Percentiles rank a stretch among this genome's conserved stretches.
phyloP scores from a whole-genome alignment of 305 asterid genomes.

The Fraxinus sp. region DNA sequence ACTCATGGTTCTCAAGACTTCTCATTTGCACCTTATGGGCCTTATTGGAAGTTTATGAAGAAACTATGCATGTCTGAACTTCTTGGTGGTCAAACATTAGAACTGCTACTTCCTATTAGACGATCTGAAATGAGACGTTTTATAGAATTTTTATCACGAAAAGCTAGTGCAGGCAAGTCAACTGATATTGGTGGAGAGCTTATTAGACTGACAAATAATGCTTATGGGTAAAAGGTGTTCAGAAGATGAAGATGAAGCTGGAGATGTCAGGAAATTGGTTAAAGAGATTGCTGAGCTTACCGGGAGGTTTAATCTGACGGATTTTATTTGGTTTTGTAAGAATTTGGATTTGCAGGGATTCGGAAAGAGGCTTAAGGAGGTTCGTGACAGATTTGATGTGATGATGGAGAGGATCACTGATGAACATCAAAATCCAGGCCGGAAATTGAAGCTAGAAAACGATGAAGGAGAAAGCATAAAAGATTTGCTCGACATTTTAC shows the following conservation, averaged over 20 bases:
- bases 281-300: conserved; percentile 49
- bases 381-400: conserved; percentile 47
- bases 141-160: conserved; percentile 21
- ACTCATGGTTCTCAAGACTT: conserved; percentile 74
- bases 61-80: conserved; percentile 73
- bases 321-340: conserved; percentile 64
- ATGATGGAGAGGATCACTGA: conserved; percentile 60
- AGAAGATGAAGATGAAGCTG: conserved; percentile 36
- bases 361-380: conserved; percentile 39
- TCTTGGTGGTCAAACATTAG: conserved; percentile 58
- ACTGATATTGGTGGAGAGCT: conserved; percentile 63
- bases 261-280: conserved; percentile 47
- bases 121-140: conserved; percentile 37
- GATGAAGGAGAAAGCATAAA: conserved; percentile 28
- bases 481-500: conserved; percentile 64
- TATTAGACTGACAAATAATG: conserved; percentile 45
- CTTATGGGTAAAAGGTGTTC: conserved; percentile 42
- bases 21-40: conserved; percentile 67
- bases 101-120: conserved; percentile 53
- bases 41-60: conserved; percentile 78
- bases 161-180: conserved; percentile 33
- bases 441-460: conserved; percentile 13
- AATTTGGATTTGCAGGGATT: conserved; percentile 58
- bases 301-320: conserved; percentile 66
- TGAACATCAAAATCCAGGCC: conserved; percentile 40